Base-by-base conservation (phyloP, 2,329 filamentous ascomycete species). In the Cordyceps javanica region DNA sequence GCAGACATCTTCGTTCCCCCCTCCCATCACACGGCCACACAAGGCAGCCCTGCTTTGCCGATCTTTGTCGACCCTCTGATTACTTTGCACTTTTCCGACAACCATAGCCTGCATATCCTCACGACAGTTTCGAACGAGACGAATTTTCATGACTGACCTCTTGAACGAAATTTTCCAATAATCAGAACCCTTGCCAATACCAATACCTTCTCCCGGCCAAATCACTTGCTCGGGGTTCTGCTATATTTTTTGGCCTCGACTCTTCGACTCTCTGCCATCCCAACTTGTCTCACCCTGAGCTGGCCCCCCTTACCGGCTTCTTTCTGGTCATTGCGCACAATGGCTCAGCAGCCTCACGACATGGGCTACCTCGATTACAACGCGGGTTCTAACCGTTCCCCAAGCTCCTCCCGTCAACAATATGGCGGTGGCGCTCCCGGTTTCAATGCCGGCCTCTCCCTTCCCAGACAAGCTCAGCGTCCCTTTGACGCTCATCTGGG, bases 401-500 rank as follows among this genome's bases (percentile, higher is more conserved):
- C 90, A 39, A 86, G 83, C 68, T 85, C 87, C 32, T 85, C 89
- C 52, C 73, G 79, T 69, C 88, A 89, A 60, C 79, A 77, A 58
- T 82, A 81, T 62, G 74, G 59, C 41, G 73, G 58, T 42, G 68
- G 63, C 36, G 59, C 63, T 65, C 62, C 66, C 77, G 71, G 81
- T 77, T 87, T 77, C 78, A 80, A 59, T 76, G 69, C 69, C 14
- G 73, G 73, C 28, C 63, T 77, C 45, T 75, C 74, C 8, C 68
- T 77, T 13, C 75, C 75, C 13, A 68, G 75, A 28, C 75, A 77
- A 69, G 77, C 85, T 44, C 92, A 91, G 65, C 83, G 90, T 65
- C 88, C 89, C 64, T 90, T 92, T 69, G 91, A 96, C 68, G 83
- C 81, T 60, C 83, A 85, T 58, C 81, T 90, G 68, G 73, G 72